A percentile compares a stretch with the other conserved stretches of the same genome.
These are phyloP conservation scores for Gossypium davidsonii DNA, from an alignment of 441 rosid species.

Conservation along the genomic window DNA sequence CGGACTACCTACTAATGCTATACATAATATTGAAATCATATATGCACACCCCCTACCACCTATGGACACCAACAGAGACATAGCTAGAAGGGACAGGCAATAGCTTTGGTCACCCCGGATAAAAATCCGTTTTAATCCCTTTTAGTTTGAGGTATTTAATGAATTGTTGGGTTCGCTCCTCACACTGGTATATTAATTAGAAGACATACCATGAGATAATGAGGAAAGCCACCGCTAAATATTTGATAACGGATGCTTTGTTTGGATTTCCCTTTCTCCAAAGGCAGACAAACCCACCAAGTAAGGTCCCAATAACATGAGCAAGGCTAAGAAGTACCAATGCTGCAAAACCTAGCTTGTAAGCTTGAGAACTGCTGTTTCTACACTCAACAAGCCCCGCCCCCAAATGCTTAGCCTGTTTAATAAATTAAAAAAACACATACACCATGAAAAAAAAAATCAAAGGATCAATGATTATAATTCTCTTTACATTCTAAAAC, in stretches of 20 bases:
- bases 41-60: too few relatives aligned
- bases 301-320: conserved; percentile 50
- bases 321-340: conserved; percentile 52
- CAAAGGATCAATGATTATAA: neutral
- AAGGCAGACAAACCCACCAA: conserved; percentile 70
- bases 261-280: conserved; percentile 52
- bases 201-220: conserved; percentile 65
- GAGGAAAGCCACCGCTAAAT: conserved; percentile 71
- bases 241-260: conserved; percentile 52
- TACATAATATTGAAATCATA: too few relatives aligned
- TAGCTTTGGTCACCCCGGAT: too few relatives aligned
- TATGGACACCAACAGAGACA: too few relatives aligned
- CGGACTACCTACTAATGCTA: too few relatives aligned
- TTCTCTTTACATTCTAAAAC: neutral
- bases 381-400: conserved; percentile 67
- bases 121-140: too few relatives aligned
- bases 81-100: too few relatives aligned
- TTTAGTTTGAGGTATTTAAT: too few relatives aligned
- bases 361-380: conserved; percentile 71
- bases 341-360: conserved; percentile 71
- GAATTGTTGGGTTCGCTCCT: too few relatives aligned
- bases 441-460: neutral
- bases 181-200: neutral
- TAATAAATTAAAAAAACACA: neutral
- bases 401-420: conserved; percentile 65